phyloP scores from a whole-genome alignment of 164 flowering plant genomes.

The Stephania cephalantha region DNA sequence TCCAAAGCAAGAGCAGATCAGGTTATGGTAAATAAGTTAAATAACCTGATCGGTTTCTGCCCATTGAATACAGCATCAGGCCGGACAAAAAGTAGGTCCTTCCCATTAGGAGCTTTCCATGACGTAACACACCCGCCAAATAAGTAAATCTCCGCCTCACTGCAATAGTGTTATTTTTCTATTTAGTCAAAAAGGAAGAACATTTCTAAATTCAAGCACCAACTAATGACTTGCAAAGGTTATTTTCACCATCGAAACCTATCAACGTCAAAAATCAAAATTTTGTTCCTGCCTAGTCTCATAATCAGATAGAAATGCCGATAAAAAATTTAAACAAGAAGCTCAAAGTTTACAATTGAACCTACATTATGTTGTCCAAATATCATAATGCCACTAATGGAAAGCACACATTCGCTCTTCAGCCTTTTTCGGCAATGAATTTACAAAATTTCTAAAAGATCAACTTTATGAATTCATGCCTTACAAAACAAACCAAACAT shows the following conservation, averaged over 20 bases:
- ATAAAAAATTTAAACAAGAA: too few species aligned
- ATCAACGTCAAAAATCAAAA: neutral
- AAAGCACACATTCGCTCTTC: too few species aligned
- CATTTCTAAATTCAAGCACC: neutral
- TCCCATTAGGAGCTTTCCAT: slow-evolving; percentile 71
- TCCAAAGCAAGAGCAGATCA: neutral
- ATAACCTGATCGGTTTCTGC: slow-evolving; percentile 90
- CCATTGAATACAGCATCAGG: slow-evolving; percentile 94
- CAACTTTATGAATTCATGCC: too few species aligned
- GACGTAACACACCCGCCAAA: slow-evolving; percentile 91
- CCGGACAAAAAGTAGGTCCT: slow-evolving; percentile 85
- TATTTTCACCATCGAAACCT: neutral
- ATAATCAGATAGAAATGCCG: too few species aligned
- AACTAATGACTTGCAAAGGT: neutral
- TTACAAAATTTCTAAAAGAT: too few species aligned
- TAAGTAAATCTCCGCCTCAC: slow-evolving; percentile 81
- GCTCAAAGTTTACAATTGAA: too few species aligned
- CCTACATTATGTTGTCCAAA: too few species aligned
- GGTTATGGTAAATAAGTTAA: neutral
- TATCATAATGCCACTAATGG: too few species aligned
- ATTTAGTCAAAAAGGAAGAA: neutral
- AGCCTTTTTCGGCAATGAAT: too few species aligned
- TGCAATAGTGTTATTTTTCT: slow-evolving; percentile 21
- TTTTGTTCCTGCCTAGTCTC: too few species aligned
- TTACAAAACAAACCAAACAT: too few species aligned